These are phyloP conservation scores for Populus nigra DNA, from an alignment of 345 rosid genomes.

Conservation along the genomic window DNA sequence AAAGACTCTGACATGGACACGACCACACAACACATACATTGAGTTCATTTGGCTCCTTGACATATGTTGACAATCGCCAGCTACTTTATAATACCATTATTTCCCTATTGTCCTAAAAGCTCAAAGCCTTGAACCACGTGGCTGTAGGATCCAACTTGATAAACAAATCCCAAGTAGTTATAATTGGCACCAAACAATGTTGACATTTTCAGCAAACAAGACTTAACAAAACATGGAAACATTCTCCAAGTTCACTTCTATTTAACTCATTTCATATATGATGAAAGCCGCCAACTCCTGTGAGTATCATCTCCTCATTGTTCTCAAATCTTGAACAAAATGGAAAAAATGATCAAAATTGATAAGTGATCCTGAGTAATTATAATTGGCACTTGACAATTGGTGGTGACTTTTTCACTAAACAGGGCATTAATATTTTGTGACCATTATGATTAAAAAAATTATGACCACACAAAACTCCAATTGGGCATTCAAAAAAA, in stretches of 20 bases:
- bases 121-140: not conserved
- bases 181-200: not conserved
- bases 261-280: not conserved
- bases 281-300: not conserved
- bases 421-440: not conserved
- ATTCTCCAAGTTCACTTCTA: not conserved
- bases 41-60: not conserved
- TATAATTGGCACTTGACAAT: not conserved
- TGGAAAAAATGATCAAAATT: not conserved
- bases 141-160: not conserved
- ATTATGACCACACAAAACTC: not conserved
- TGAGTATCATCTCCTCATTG: not conserved
- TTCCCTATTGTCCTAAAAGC: not conserved
- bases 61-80: not conserved
- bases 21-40: not conserved
- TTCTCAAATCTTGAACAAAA: not conserved
- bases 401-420: not conserved
- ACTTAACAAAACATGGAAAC: not conserved
- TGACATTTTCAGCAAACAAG: not conserved
- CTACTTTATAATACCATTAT: not conserved
- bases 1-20: not conserved
- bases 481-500: not conserved
- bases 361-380: not conserved
- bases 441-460: too few species aligned
- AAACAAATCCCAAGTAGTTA: not conserved